Conservation (phyloP, 306 rosid species). For the Casuarina cunninghamiana region DNA sequence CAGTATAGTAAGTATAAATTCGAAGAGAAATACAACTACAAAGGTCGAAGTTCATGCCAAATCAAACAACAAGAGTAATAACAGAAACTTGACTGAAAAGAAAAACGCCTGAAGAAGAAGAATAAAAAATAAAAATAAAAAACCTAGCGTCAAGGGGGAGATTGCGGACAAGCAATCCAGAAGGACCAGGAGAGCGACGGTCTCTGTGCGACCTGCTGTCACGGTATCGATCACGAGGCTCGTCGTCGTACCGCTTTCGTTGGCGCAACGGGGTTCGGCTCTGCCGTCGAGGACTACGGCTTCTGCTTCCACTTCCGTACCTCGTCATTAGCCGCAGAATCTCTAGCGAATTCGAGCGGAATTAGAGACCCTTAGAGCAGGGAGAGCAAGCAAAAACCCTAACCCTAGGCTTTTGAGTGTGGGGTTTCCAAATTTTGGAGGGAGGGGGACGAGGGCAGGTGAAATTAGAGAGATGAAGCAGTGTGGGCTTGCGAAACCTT, state of each 20-base stretch:
- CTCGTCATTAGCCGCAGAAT: constrained; percentile 49
- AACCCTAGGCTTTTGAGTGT: constrained; percentile 26
- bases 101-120: neutral
- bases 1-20: neutral
- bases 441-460: neutral
- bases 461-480: neutral
- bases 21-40: neutral
- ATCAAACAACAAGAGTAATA: neutral
- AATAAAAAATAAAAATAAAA: constrained; percentile 1
- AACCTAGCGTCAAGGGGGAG: constrained; percentile 95
- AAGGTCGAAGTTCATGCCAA: neutral
- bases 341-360: neutral
- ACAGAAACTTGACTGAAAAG: neutral
- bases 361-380: constrained; percentile 4
- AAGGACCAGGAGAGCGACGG: constrained; percentile 86
- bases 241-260: constrained; percentile 78
- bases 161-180: constrained; percentile 95
- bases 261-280: constrained; percentile 81
- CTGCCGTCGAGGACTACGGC: constrained; percentile 90
- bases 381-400: constrained; percentile 29
- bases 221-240: constrained; percentile 57
- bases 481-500: neutral
- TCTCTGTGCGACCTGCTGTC: constrained; percentile 70
- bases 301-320: constrained; percentile 88
- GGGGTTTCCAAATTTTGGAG: constrained; percentile 24